Percentiles rank a stretch among this genome's conserved stretches.
Evolutionary conservation across 257 asterid species (phyloP).

Genomic region (Anisodus tanguticus): DNA sequence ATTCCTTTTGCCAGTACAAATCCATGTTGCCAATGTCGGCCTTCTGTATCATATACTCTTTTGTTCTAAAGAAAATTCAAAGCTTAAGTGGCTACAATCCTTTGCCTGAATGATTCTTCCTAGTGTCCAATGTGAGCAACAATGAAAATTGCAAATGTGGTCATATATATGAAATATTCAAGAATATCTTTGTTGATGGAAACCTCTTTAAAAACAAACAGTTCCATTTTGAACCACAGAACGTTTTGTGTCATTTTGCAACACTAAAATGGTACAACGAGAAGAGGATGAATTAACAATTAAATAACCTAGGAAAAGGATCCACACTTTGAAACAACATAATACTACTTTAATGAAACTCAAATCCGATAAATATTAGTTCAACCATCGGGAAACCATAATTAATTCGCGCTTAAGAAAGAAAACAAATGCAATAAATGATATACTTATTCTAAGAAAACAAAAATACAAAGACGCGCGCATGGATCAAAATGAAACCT

Average conservation of each 20-base stretch:
- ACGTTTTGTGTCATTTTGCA: background rate
- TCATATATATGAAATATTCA: background rate
- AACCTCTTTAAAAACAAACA: background rate
- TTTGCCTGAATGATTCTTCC: background rate
- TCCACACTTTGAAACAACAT: background rate
- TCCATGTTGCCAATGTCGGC: background rate
- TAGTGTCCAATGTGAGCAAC: background rate
- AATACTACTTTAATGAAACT: constrained; percentile 1
- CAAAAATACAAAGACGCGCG: background rate
- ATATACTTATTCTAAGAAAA: background rate
- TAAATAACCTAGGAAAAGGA: background rate
- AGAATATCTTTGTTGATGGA: background rate
- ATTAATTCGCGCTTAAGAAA: background rate
- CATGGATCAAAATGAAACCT: background rate
- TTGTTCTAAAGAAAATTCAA: background rate
- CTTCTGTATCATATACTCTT: background rate
- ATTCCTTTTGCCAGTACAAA: background rate
- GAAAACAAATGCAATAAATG: background rate
- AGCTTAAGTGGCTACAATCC: background rate
- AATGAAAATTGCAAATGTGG: background rate
- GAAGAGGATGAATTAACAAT: background rate
- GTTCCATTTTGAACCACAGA: background rate
- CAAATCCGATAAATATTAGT: background rate
- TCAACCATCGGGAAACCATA: background rate
- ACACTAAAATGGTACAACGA: background rate